Evolutionary conservation across 2,329 filamentous ascomycete genomes (phyloP).

Genomic region (Sarocladiaceae sp.): DNA sequence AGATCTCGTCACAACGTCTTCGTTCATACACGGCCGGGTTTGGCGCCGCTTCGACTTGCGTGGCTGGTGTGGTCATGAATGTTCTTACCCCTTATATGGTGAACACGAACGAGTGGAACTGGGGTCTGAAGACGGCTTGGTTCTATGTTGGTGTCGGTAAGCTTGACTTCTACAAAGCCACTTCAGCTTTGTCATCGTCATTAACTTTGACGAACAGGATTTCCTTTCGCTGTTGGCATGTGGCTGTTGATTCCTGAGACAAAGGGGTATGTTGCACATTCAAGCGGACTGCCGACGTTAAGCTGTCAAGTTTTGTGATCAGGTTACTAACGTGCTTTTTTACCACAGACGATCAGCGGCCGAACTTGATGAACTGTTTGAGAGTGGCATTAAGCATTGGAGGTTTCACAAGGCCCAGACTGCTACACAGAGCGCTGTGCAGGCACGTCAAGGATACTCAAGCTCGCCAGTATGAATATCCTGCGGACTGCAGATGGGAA

Average conservation of each 20-base stretch:
- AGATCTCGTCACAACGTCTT: constrained; percentile 22
- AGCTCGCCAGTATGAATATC: too few species aligned
- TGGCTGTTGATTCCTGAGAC: constrained; percentile 15
- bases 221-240: constrained; percentile 11
- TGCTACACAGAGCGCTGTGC: constrained; percentile 10
- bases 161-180: background rate
- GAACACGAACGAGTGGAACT: constrained; percentile 16
- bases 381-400: constrained; percentile 20
- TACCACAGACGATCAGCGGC: constrained; percentile 14
- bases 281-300: too few species aligned
- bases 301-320: too few species aligned
- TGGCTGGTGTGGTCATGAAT: constrained; percentile 15
- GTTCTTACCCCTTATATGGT: constrained; percentile 18
- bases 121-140: constrained; percentile 17
- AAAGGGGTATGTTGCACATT: constrained; percentile 12
- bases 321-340: background rate
- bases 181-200: background rate
- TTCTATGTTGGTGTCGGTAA: constrained; percentile 13
- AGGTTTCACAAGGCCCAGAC: constrained; percentile 15
- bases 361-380: constrained; percentile 22
- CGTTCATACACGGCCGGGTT: constrained; percentile 18
- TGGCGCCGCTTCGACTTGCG: constrained; percentile 14
- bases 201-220: background rate
- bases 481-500: too few species aligned
- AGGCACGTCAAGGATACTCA: too few species aligned